Percentiles rank a stretch among this genome's conserved stretches.
Evolutionary conservation across 2,329 filamentous ascomycete genomes (phyloP).

Genomic region (Pyrenophora graminea): DNA sequence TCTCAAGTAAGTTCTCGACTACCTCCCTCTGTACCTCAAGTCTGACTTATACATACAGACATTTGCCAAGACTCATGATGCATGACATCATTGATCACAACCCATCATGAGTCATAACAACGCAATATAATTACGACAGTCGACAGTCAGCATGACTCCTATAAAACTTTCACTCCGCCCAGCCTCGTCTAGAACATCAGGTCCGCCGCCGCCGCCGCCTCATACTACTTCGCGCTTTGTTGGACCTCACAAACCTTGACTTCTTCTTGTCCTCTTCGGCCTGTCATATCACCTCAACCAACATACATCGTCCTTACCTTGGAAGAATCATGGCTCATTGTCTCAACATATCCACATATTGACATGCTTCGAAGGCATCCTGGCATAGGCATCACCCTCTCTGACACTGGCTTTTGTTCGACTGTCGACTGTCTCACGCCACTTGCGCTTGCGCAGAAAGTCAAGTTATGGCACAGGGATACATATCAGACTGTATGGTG

Average conservation of each 20-base stretch:
- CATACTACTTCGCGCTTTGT: background rate
- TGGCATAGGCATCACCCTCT: slow-evolving; percentile 2
- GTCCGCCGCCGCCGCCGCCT: background rate
- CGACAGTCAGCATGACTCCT: background rate
- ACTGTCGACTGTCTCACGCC: slow-evolving; percentile 3
- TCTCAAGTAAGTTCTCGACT: too few species aligned
- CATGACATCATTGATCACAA: slow-evolving; percentile 1
- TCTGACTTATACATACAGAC: background rate
- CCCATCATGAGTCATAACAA: background rate
- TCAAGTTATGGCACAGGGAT: slow-evolving; percentile 6
- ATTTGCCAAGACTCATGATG: slow-evolving; percentile 3
- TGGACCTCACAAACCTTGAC: too few species aligned
- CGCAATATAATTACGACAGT: background rate
- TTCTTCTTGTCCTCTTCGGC: background rate
- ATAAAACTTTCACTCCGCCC: background rate
- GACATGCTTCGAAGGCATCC: background rate
- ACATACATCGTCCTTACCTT: background rate
- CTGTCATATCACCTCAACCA: background rate
- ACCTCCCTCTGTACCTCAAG: too few species aligned
- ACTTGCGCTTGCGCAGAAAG: background rate
- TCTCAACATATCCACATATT: background rate
- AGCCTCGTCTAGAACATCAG: background rate
- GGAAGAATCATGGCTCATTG: background rate
- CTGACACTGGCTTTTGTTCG: slow-evolving; percentile 2
- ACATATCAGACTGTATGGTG: slow-evolving; percentile 1